A percentile compares a stretch with the other conserved stretches of the same genome.
phyloP scores from a whole-genome alignment of 371 early-diverging fungal species.

The Zychaea mexicana region DNA sequence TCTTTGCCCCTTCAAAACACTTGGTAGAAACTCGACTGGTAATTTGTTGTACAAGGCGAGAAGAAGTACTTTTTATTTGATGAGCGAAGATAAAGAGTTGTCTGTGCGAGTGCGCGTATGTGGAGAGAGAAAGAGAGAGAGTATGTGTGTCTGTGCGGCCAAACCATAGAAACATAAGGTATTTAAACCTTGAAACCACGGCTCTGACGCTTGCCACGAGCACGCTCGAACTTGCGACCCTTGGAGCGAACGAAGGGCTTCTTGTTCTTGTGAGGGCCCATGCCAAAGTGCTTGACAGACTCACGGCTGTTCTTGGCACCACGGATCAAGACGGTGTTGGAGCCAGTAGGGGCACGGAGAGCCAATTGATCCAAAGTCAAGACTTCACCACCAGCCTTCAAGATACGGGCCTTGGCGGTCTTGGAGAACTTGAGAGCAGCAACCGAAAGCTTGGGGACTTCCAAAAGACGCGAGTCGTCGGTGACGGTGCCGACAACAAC shows the following conservation, averaged over 20 bases:
- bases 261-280: slow-evolving; percentile 77
- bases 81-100: too few relatives aligned
- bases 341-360: slow-evolving; percentile 95
- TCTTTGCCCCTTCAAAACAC: too few relatives aligned
- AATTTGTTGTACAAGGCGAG: too few relatives aligned
- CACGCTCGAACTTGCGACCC: slow-evolving; percentile 99
- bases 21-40: too few relatives aligned
- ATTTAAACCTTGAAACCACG: slow-evolving; percentile 91
- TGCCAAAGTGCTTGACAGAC: slow-evolving; percentile 90
- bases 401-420: slow-evolving; percentile 95
- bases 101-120: too few relatives aligned
- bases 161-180: neutral
- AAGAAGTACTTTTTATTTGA: too few relatives aligned
- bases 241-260: slow-evolving; percentile 96
- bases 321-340: slow-evolving; percentile 94
- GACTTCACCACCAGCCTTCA: slow-evolving; percentile 98
- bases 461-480: slow-evolving; percentile 93
- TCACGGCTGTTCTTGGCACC: slow-evolving; percentile 92
- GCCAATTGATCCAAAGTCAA: slow-evolving; percentile 99
- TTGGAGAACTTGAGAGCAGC: slow-evolving; percentile 95
- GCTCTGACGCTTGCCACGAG: slow-evolving; percentile 98
- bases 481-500: slow-evolving; percentile 96
- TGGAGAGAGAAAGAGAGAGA: too few relatives aligned
- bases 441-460: slow-evolving; percentile 94
- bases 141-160: too few relatives aligned